These are phyloP conservation scores for Kwoniella sp. DNA, from an alignment of 768 basidiomycete species.

Conservation along the genomic window DNA sequence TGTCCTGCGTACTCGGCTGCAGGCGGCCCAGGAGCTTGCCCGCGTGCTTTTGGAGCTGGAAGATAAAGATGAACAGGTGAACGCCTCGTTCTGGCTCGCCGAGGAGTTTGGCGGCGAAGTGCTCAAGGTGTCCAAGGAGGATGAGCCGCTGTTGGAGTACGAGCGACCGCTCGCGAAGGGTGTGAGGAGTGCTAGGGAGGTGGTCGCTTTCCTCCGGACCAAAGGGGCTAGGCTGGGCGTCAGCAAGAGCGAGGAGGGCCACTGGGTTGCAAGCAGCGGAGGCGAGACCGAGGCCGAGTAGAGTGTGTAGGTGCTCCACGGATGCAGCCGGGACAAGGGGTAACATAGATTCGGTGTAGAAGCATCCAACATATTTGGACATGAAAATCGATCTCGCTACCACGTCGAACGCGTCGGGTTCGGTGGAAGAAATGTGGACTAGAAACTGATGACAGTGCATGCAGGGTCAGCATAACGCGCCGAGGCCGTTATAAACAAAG, in stretches of 20 bases:
- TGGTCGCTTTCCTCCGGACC: slow-evolving; percentile 64
- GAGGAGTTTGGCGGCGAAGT: slow-evolving; percentile 35
- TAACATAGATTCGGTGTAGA: no score
- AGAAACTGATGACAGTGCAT: no score
- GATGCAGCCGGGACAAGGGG: no score
- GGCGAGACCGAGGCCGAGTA: slow-evolving; percentile 25
- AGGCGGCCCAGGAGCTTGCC: slow-evolving; percentile 72
- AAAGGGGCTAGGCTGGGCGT: slow-evolving; percentile 67
- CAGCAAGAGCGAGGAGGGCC: slow-evolving; percentile 56
- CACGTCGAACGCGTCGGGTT: no score
- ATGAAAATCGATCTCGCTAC: no score
- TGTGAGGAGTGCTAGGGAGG: slow-evolving; percentile 63
- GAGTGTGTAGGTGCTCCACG: not conserved
- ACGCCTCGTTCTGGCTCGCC: slow-evolving; percentile 51
- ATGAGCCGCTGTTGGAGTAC: slow-evolving; percentile 52
- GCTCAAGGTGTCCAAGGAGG: slow-evolving; percentile 26
- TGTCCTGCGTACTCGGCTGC: slow-evolving; percentile 76
- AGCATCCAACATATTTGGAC: no score
- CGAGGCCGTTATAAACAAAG: no score
- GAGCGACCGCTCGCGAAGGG: slow-evolving; percentile 41
- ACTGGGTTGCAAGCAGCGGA: slow-evolving; percentile 58
- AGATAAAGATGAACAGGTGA: slow-evolving; percentile 45
- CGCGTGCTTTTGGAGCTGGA: slow-evolving; percentile 64
- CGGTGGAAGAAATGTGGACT: no score
- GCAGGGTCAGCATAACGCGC: no score